Evolutionary conservation across 305 asterid genomes (phyloP), one percentile per base, ranked within the genome.

Genomic region (Fraxinus xanthoxyloides): DNA sequence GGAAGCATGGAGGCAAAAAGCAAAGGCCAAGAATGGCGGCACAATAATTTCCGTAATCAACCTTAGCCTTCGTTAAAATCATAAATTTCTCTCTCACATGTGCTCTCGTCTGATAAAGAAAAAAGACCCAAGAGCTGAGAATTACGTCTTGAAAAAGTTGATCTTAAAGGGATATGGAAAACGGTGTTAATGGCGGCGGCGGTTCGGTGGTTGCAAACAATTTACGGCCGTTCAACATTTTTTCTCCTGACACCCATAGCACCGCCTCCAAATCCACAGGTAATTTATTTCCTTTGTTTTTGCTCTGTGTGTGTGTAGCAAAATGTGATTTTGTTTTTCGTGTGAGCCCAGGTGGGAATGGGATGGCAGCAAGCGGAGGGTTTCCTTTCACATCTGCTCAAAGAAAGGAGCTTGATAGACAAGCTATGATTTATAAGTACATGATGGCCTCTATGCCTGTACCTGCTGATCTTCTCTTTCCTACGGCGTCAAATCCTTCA

Each of bases 351-450:
- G 34, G 80, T 82, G 80, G 90, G 36, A 28, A 28, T 65, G 92
- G 82, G 26, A 85, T 89, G 91, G 89, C 90, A 43, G 83, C 90
- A 12, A 70, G 80, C 30, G 40, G 84, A 82, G 91, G 90, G 43
- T 88, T 85, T 46, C 93, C 99, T 48, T 94, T 95, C 78, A 95
- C 99, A 56, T 82, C 74, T 72, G 89, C 90, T 30, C 99, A 95
- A 83, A 92, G 94, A 98, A 87, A 87, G 80, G 98, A 95, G 91
- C 91, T 95, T 10, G 95, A 93, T 12, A 90, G 90, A 48, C 99
- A 95, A 87, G 98, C 96, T 30, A 89, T 92, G 92, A 89, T 95
- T 15, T 95, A 87, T 73, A 93, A 94, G 73, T 92, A 88, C 88
- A 92, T 95, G 93, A 83, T 90, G 43, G 90, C 95, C 6, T 89